Conservation (phyloP, 2,329 filamentous ascomycete species). For the Rosellinia necatrix region DNA sequence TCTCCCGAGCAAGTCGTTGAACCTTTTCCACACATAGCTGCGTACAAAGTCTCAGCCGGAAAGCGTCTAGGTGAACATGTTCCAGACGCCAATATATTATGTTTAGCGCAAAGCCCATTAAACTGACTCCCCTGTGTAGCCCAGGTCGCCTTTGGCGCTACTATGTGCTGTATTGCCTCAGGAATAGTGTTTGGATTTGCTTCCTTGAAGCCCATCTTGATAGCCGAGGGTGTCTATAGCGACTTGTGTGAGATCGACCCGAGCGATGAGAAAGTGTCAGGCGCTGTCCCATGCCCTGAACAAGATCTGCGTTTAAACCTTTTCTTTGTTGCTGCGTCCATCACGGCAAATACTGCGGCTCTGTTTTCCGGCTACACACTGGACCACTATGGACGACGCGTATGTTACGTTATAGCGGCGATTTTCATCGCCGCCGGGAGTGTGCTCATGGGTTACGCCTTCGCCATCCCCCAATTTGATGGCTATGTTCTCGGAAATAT, state of each 20-base stretch:
- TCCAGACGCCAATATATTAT: neutral
- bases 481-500: slow-evolving; percentile 63
- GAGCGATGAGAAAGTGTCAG: slow-evolving; percentile 40
- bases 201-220: slow-evolving; percentile 65
- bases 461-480: slow-evolving; percentile 59
- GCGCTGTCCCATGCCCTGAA: slow-evolving; percentile 54
- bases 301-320: slow-evolving; percentile 62
- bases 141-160: slow-evolving; percentile 65
- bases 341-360: slow-evolving; percentile 69
- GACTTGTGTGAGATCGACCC: slow-evolving; percentile 56
- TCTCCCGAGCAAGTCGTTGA: slow-evolving; percentile 33
- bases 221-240: slow-evolving; percentile 61
- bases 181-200: slow-evolving; percentile 69
- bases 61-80: slow-evolving; percentile 38
- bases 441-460: slow-evolving; percentile 63
- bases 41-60: slow-evolving; percentile 39
- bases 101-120: neutral
- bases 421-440: slow-evolving; percentile 61
- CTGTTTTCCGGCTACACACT: slow-evolving; percentile 69
- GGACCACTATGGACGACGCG: slow-evolving; percentile 67
- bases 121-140: slow-evolving; percentile 44
- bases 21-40: slow-evolving; percentile 37
- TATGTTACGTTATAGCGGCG: slow-evolving; percentile 65
- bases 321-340: slow-evolving; percentile 72
- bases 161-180: slow-evolving; percentile 69